These are phyloP conservation scores for Eucalyptus lansdowneana DNA, from an alignment of 345 rosid genomes.

Conservation along the genomic window DNA sequence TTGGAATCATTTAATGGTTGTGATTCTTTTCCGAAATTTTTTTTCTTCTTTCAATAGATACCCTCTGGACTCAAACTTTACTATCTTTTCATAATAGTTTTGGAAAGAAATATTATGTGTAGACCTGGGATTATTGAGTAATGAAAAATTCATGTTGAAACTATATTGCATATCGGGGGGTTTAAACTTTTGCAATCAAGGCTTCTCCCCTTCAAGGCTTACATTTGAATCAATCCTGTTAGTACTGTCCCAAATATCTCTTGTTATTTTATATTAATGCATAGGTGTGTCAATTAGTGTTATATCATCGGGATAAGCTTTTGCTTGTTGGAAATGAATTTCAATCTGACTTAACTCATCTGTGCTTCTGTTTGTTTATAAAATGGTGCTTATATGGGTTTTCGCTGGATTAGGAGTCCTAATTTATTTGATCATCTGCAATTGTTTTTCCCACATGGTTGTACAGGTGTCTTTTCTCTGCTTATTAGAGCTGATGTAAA, in stretches of 20 bases:
- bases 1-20: not conserved
- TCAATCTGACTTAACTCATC: not conserved
- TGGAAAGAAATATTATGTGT: not conserved
- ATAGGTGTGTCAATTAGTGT: not conserved
- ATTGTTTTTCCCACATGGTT: not conserved
- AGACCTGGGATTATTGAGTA: not conserved
- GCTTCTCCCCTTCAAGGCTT: not conserved
- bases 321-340: not conserved
- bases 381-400: not conserved
- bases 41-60: not conserved
- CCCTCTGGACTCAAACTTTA: not conserved
- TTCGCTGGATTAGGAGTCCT: not conserved
- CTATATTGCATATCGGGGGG: not conserved
- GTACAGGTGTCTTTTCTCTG: not conserved
- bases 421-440: not conserved
- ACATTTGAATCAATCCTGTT: not conserved
- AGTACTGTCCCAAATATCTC: not conserved
- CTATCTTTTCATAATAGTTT: not conserved
- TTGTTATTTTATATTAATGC: not conserved
- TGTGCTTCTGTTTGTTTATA: not conserved
- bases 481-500: not conserved
- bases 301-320: not conserved
- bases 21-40: not conserved
- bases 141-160: not conserved
- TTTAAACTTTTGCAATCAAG: not conserved